phyloP scores from a whole-genome alignment of 176 grass and related monocot genomes.

The Sorghum bicolor region DNA sequence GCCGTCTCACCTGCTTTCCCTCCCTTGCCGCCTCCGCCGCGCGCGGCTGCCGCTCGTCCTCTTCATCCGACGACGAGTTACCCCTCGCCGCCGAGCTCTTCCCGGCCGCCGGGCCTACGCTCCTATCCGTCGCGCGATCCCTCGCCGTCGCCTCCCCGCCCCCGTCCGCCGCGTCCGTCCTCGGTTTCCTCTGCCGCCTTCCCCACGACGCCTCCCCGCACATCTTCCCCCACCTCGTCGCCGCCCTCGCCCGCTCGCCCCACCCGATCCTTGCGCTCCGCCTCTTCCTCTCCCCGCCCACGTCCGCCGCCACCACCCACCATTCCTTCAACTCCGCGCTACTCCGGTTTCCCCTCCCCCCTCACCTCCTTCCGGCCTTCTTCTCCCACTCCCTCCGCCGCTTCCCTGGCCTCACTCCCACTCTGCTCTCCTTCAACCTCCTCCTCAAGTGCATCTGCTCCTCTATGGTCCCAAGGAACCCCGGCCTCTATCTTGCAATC shows the following conservation, averaged over 20 bases:
- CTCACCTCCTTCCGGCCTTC: conserved; percentile 41
- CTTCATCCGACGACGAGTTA: conserved; percentile 21
- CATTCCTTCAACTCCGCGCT: conserved; percentile 55
- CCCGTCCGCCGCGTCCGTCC: conserved; percentile 26
- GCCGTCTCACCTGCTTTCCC: background rate
- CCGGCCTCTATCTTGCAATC: conserved; percentile 31
- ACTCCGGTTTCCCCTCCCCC: conserved; percentile 42
- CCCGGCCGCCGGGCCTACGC: conserved; percentile 49
- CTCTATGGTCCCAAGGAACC: conserved; percentile 17
- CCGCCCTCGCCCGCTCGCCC: conserved; percentile 45
- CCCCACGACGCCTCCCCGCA: conserved; percentile 41
- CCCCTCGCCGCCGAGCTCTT: conserved; percentile 58
- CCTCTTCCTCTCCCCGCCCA: conserved; percentile 49
- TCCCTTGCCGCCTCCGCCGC: background rate
- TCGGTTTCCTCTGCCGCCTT: conserved; percentile 47
- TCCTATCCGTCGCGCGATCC: conserved; percentile 52
- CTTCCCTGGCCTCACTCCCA: conserved; percentile 42
- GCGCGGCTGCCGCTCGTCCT: conserved; percentile 1
- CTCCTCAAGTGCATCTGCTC: conserved; percentile 61
- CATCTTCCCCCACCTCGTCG: conserved; percentile 62
- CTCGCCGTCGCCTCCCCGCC: conserved; percentile 26
- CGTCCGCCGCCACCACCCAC: conserved; percentile 17
- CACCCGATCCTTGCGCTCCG: conserved; percentile 32
- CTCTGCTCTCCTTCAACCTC: conserved; percentile 76
- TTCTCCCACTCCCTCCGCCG: conserved; percentile 45